Base-by-base conservation (phyloP, 108 stramenopile species). In the Skeletonema potamos region DNA sequence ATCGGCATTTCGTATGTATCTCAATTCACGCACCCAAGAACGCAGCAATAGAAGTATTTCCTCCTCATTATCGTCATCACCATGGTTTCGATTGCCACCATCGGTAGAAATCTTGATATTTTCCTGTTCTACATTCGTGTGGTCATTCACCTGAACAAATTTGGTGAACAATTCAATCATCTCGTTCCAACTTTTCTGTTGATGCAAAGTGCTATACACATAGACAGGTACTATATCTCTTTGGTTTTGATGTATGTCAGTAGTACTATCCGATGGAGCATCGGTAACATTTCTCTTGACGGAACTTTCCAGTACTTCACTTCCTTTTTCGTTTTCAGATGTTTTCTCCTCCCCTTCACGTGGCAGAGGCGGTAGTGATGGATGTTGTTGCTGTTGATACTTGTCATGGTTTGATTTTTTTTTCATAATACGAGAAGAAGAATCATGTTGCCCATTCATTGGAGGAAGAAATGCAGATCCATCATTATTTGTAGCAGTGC, bases 21-120 rank as follows among this genome's bases (percentile, higher is more conserved):
- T 56, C 27, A 73, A 27, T 56, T 73, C 72, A 54, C 63, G 59
- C 3, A 73, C 59, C 72, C 72, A 73, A 8, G 72, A 73, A 17
- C 37, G 55, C 18, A 64, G 55, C 28, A 73, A 64, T 13, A 73
- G 43, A 46, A 30, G 48, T 0, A 22, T 18, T 32, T 70, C 58
- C 4, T 60, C 59, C 5, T 41, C 54, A 24, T 26, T 56, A 4
- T 15, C 27, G 11, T 10, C 15, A 34, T 6, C 22, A 24, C 13
- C 34, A 27, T 20, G 2, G 34, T 5, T 56, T 0, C 7, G 12
- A 12, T 29, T 44, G 34, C 27, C 3, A 13, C 10, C 12, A 36
- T 15, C 24, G n/a, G 7, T 32, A 15, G 27, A 46, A 27, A 46
- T 27, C 27, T 65, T 30, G 27, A 65, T 27, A 51, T 48, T 65